phyloP scores from a whole-genome alignment of 116 monocot species.

The Zostera marina region DNA sequence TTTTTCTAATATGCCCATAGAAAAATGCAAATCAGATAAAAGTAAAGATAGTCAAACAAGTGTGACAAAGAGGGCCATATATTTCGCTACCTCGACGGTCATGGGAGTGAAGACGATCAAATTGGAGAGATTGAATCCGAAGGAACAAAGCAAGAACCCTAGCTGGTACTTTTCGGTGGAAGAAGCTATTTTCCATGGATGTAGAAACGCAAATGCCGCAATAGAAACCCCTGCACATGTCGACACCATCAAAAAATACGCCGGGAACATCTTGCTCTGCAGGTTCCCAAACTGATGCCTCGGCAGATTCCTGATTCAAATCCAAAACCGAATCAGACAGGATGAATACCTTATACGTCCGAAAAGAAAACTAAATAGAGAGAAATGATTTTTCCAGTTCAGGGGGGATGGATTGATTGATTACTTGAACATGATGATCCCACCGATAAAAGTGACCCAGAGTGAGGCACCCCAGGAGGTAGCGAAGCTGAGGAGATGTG shows the following conservation, averaged over 20 bases:
- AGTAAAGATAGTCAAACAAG: neutral
- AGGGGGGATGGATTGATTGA: neutral
- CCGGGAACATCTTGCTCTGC: slow-evolving; percentile 95
- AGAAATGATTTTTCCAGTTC: neutral
- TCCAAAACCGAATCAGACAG: neutral
- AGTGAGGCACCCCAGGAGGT: slow-evolving; percentile 77
- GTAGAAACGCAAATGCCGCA: slow-evolving; percentile 69
- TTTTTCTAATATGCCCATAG: no score
- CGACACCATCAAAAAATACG: slow-evolving; percentile 55
- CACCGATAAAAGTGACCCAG: slow-evolving; percentile 99
- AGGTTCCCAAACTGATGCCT: slow-evolving; percentile 91
- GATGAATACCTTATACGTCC: no score
- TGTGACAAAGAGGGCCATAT: neutral
- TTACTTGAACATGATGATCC: slow-evolving; percentile 99
- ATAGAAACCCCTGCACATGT: slow-evolving; percentile 40
- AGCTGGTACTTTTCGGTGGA: slow-evolving; percentile 66
- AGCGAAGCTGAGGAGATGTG: slow-evolving; percentile 79
- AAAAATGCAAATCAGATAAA: neutral
- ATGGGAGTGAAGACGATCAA: slow-evolving; percentile 90
- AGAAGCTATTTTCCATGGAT: slow-evolving; percentile 66
- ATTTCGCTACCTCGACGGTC: slow-evolving; percentile 64
- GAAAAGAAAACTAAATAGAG: no score
- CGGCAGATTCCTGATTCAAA: slow-evolving; percentile 57
- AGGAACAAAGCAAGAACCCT: slow-evolving; percentile 70
- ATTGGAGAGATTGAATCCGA: slow-evolving; percentile 79